These are phyloP conservation scores for Choanephora cucurbitarum DNA, from an alignment of 371 early-diverging fungal species.

Conservation along the genomic window DNA sequence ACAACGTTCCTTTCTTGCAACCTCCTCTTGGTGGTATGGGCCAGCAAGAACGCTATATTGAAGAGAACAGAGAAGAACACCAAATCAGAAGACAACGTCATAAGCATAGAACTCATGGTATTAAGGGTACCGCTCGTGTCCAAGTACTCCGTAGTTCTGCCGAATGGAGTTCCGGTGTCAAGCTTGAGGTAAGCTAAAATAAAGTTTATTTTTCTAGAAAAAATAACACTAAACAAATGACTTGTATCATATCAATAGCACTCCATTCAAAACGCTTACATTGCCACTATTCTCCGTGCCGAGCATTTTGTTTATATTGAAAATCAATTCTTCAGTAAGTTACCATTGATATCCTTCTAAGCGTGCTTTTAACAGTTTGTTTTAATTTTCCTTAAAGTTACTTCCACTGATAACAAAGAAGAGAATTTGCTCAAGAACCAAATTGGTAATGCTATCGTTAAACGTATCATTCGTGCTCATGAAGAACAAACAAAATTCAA, in stretches of 20 bases:
- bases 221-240: too few species aligned
- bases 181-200: constrained; percentile 47
- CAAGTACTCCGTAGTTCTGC: constrained; percentile 74
- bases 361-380: too few species aligned
- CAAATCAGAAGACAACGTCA: constrained; percentile 24
- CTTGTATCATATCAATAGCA: constrained; percentile 46
- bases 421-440: constrained; percentile 66
- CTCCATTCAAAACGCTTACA: constrained; percentile 88
- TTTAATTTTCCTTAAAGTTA: constrained; percentile 50
- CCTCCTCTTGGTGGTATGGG: constrained; percentile 52
- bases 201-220: too few species aligned
- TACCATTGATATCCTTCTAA: too few species aligned
- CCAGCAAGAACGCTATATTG: constrained; percentile 27
- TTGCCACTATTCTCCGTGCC: constrained; percentile 70
- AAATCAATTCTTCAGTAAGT: constrained; percentile 93
- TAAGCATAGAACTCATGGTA: constrained; percentile 37
- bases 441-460: constrained; percentile 78
- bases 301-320: constrained; percentile 93
- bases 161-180: constrained; percentile 69
- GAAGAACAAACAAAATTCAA: constrained; percentile 72
- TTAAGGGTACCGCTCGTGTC: constrained; percentile 57
- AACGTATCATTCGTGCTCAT: constrained; percentile 81
- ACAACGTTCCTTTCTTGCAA: constrained; percentile 41
- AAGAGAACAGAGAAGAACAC: constrained; percentile 22
- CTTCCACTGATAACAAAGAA: constrained; percentile 59